Percentiles rank a stretch among this genome's conserved stretches.
These are phyloP conservation scores for Beta corolliflora DNA, from an alignment of 179 eudicot genomes.

Conservation along the genomic window DNA sequence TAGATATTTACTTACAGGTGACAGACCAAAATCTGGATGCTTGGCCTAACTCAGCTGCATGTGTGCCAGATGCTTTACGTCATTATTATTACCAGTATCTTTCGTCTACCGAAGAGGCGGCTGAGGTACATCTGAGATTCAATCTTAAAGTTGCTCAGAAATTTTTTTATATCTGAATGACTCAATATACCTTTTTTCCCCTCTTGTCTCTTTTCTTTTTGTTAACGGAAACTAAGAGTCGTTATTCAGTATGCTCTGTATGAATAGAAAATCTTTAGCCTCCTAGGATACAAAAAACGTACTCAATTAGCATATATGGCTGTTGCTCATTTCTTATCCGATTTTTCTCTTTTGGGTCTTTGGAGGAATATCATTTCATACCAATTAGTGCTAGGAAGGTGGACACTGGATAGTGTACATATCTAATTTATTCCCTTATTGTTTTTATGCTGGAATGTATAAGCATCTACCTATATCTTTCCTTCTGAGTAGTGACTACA, in stretches of 20 bases:
- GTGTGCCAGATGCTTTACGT: conserved; percentile 90
- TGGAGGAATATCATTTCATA: too few species aligned
- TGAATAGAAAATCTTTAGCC: not conserved
- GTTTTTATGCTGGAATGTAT: not conserved
- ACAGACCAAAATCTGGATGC: conserved; percentile 91
- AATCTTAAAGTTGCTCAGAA: not conserved
- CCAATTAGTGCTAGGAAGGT: not conserved
- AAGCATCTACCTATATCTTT: not conserved
- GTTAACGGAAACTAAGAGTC: not conserved
- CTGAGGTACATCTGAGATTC: conserved; percentile 65
- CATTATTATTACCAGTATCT: conserved; percentile 95
- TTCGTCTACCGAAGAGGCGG: conserved; percentile 92
- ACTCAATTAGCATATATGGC: not conserved
- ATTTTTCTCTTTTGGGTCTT: not conserved
- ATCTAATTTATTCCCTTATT: not conserved
- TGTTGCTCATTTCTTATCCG: not conserved
- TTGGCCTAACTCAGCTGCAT: conserved; percentile 88
- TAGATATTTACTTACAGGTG: conserved; percentile 54
- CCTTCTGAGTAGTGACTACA: not conserved
- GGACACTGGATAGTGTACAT: not conserved
- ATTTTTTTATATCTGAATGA: not conserved
- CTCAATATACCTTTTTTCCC: too few species aligned
- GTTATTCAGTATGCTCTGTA: not conserved
- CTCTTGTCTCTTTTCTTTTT: not conserved
- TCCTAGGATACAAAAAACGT: conserved; percentile 5